Conservation (phyloP, 2,329 filamentous ascomycete species). For the Aureobasidium namibiae region DNA sequence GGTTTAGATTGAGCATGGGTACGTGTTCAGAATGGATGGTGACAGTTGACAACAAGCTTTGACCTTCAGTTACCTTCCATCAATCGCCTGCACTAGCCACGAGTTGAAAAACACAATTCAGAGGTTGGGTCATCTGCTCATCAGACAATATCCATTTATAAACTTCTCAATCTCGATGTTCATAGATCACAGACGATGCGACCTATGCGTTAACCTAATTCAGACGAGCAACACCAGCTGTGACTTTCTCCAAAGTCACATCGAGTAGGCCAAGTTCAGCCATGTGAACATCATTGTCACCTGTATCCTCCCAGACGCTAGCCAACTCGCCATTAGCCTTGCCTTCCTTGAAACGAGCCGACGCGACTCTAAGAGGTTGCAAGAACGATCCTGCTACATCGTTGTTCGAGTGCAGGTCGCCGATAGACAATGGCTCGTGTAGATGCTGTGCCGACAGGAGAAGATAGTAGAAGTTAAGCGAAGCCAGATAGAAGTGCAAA, state of each 20-base stretch:
- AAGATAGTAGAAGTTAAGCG: slow-evolving; percentile 52
- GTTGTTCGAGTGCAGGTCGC: slow-evolving; percentile 31
- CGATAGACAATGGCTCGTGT: slow-evolving; percentile 39
- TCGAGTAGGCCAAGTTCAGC: slow-evolving; percentile 28
- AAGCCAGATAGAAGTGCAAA: slow-evolving; percentile 46
- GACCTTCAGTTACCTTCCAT: no score
- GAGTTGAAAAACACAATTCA: no score
- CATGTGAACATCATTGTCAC: slow-evolving; percentile 25
- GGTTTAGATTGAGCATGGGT: no score
- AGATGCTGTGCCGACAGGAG: slow-evolving; percentile 43
- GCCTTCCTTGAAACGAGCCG: slow-evolving; percentile 30
- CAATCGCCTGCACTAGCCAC: no score
- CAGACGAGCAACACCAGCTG: slow-evolving; percentile 21
- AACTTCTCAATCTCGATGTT: no score
- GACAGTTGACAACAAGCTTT: no score
- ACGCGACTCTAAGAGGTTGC: slow-evolving; percentile 33
- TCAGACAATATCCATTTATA: background rate
- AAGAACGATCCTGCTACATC: slow-evolving; percentile 36
- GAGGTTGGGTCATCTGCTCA: no score
- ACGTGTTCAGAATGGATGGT: no score
- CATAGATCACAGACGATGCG: background rate
- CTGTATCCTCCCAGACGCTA: slow-evolving; percentile 29
- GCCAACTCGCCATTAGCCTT: slow-evolving; percentile 28
- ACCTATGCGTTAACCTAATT: slow-evolving; percentile 15
- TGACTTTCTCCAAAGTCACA: slow-evolving; percentile 25